These are phyloP conservation scores for Cocos nucifera DNA, from an alignment of 176 grass and related monocot genomes.

Conservation along the genomic window DNA sequence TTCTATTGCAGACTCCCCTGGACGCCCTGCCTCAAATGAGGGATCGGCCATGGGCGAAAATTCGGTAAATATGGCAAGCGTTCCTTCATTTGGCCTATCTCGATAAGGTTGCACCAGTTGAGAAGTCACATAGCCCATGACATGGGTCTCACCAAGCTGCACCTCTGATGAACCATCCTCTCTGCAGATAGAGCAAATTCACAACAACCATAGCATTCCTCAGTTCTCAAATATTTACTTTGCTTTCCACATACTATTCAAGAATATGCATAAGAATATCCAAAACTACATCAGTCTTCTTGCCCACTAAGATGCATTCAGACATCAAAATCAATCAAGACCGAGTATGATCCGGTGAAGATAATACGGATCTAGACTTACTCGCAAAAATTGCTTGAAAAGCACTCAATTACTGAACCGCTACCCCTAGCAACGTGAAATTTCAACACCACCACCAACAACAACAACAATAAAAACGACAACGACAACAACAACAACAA, in stretches of 20 bases:
- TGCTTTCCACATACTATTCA: no score
- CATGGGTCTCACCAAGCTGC: slow-evolving; percentile 76
- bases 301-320: no score
- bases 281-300: no score
- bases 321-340: background rate
- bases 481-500: no score
- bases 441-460: no score
- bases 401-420: no score
- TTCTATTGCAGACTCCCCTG: slow-evolving; percentile 75
- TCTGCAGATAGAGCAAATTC: slow-evolving; percentile 18
- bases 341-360: background rate
- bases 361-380: background rate
- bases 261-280: no score
- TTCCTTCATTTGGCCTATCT: slow-evolving; percentile 87
- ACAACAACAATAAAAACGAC: no score
- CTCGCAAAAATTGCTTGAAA: background rate
- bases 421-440: no score
- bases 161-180: slow-evolving; percentile 84
- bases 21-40: slow-evolving; percentile 65
- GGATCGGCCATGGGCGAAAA: slow-evolving; percentile 99
- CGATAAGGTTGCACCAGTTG: slow-evolving; percentile 79
- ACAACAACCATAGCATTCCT: no score
- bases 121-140: slow-evolving; percentile 74
- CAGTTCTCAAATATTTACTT: no score
- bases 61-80: slow-evolving; percentile 77